These are phyloP conservation scores for Pythium angustatum DNA, from an alignment of 352 stramenopile species.

Conservation along the genomic window DNA sequence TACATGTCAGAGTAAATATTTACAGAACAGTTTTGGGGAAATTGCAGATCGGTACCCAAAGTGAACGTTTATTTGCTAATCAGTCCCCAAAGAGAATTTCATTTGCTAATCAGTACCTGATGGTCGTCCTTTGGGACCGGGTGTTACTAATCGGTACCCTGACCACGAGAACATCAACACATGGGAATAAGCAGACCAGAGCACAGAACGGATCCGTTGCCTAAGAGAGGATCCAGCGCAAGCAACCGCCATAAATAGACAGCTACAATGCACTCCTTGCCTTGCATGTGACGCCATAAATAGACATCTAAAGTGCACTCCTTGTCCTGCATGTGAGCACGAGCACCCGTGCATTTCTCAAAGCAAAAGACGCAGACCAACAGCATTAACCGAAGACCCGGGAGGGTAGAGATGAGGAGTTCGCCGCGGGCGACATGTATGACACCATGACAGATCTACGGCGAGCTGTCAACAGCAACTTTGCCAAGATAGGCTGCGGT, in stretches of 20 bases:
- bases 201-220: too few relatives aligned
- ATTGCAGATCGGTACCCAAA: slow-evolving; percentile 5
- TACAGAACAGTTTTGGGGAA: too few relatives aligned
- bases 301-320: background rate
- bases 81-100: background rate
- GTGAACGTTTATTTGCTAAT: slow-evolving; percentile 7
- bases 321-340: background rate
- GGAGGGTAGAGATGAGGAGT: background rate
- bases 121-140: background rate
- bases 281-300: too few relatives aligned
- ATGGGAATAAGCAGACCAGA: too few relatives aligned
- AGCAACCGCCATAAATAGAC: too few relatives aligned
- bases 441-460: background rate
- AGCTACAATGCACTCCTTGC: too few relatives aligned
- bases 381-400: too few relatives aligned
- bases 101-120: slow-evolving; percentile 1
- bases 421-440: background rate
- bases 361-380: too few relatives aligned
- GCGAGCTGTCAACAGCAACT: background rate
- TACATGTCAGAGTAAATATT: too few relatives aligned
- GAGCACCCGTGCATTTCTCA: background rate
- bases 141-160: background rate
- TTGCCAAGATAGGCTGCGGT: background rate
- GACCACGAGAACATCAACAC: too few relatives aligned
- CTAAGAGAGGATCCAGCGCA: too few relatives aligned